phyloP scores from a whole-genome alignment of 768 basidiomycete species.

The Podaxis sp. region DNA sequence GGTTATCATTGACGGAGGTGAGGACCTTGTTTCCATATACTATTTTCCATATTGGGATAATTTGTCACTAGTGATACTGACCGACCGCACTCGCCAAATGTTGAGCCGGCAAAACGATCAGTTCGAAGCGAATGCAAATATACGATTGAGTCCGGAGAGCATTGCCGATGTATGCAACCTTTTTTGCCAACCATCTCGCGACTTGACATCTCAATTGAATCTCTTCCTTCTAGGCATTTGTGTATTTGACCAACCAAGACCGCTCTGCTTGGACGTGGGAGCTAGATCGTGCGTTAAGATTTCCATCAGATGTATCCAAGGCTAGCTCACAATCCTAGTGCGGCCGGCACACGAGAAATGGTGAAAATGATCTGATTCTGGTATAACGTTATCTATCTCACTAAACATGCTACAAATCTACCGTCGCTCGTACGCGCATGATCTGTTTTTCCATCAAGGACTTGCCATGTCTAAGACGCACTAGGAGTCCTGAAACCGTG shows the following conservation, averaged over 20 bases:
- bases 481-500: too few species aligned
- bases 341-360: conserved; percentile 49
- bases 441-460: too few species aligned
- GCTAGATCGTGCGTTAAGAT: conserved; percentile 62
- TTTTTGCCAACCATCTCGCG: neutral
- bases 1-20: conserved; percentile 71
- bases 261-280: conserved; percentile 80
- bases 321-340: conserved; percentile 25
- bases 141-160: conserved; percentile 58
- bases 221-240: conserved; percentile 49
- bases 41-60: neutral
- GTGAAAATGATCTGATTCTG: conserved; percentile 21
- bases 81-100: conserved; percentile 27
- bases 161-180: conserved; percentile 59
- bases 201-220: neutral
- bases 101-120: conserved; percentile 27
- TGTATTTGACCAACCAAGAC: conserved; percentile 68
- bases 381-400: neutral
- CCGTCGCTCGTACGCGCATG: too few species aligned
- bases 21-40: conserved; percentile 15
- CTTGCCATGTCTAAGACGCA: too few species aligned
- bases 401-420: neutral
- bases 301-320: neutral
- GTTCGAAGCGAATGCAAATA: conserved; percentile 46
- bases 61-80: conserved; percentile 33